These are phyloP conservation scores for Schizonepeta tenuifolia DNA, from an alignment of 257 asterid genomes.

Conservation along the genomic window DNA sequence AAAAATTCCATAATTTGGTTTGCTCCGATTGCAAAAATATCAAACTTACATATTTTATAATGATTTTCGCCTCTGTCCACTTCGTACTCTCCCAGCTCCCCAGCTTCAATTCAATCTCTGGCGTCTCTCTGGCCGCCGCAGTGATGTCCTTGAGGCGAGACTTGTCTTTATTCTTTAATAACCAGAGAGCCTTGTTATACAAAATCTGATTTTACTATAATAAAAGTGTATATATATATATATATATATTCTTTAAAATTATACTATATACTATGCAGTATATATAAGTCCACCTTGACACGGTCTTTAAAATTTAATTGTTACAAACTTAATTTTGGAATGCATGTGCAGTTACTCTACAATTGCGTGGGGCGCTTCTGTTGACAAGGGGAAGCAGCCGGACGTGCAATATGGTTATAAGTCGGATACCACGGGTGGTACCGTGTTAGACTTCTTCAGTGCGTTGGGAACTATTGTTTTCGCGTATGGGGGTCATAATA, in stretches of 20 bases:
- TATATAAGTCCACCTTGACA: no score
- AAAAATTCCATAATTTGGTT: slow-evolving; percentile 23
- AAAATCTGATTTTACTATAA: no score
- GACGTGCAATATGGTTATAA: slow-evolving; percentile 19
- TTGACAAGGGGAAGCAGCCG: background rate
- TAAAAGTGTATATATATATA: no score
- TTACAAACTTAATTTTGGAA: background rate
- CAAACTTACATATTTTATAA: slow-evolving; percentile 25
- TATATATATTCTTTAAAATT: no score
- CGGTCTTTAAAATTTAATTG: no score
- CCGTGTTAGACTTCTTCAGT: slow-evolving; percentile 18
- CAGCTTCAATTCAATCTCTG: slow-evolving; percentile 19
- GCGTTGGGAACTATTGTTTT: slow-evolving; percentile 19
- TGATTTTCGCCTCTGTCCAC: slow-evolving; percentile 26
- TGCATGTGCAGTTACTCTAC: slow-evolving; percentile 11
- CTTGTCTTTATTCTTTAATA: no score
- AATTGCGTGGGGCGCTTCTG: slow-evolving; percentile 20
- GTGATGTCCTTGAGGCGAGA: slow-evolving; percentile 27
- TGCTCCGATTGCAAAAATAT: slow-evolving; percentile 22
- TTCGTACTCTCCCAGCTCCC: slow-evolving; percentile 34
- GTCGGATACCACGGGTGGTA: background rate
- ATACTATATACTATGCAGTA: no score
- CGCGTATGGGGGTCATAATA: slow-evolving; percentile 30
- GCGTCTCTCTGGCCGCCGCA: slow-evolving; percentile 28
- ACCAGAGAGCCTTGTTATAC: no score